Conservation (phyloP, 257 asterid genomes). For the Cruciata laevipes region DNA sequence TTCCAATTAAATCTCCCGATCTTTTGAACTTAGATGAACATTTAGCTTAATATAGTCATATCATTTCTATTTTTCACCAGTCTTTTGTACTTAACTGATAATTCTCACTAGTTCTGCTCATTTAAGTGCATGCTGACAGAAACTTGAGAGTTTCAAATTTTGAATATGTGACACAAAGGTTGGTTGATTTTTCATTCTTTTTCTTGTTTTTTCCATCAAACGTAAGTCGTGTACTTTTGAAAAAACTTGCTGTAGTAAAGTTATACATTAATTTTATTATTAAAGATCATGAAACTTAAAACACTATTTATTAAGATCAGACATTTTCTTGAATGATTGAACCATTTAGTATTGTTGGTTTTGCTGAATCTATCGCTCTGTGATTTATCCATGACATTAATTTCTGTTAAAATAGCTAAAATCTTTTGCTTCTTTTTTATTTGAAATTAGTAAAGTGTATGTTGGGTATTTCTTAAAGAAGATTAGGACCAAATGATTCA, state of each 20-base stretch:
- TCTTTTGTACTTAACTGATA: too few relatives aligned
- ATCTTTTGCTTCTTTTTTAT: too few relatives aligned
- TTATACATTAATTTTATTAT: too few relatives aligned
- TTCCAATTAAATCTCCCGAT: too few relatives aligned
- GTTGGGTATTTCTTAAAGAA: too few relatives aligned
- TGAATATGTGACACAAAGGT: not conserved
- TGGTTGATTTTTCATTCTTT: not conserved
- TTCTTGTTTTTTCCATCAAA: conserved; percentile 18
- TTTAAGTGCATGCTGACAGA: too few relatives aligned
- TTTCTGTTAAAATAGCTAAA: not conserved
- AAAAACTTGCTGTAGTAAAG: too few relatives aligned
- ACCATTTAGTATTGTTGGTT: not conserved
- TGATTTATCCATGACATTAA: not conserved
- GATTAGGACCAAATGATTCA: not conserved
- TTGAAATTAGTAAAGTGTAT: too few relatives aligned
- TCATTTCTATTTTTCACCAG: too few relatives aligned
- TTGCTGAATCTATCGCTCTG: not conserved
- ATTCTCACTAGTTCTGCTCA: not conserved
- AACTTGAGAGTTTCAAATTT: not conserved
- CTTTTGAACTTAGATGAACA: too few relatives aligned
- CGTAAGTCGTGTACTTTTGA: conserved; percentile 24
- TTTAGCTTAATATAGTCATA: too few relatives aligned
- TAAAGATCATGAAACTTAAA: too few relatives aligned
- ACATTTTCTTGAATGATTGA: not conserved
- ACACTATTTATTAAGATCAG: not conserved